phyloP scores from a whole-genome alignment of 2,329 filamentous ascomycete genomes.

The Fusarium nematophilum region DNA sequence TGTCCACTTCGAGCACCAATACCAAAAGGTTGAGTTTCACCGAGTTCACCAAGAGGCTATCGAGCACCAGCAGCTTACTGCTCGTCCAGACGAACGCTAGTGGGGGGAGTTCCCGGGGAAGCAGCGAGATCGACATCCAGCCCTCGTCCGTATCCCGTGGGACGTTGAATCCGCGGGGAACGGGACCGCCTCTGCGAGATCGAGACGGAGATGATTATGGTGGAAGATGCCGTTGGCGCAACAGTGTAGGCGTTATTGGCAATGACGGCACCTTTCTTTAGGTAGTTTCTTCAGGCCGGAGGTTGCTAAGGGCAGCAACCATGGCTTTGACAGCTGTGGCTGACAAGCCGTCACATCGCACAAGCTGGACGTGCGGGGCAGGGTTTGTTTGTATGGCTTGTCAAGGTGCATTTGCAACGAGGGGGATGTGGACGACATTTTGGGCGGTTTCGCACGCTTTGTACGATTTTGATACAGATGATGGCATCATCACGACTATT shows the following conservation, averaged over 20 bases:
- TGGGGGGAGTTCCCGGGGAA: conserved; percentile 59
- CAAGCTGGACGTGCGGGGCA: background rate
- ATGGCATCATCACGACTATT: conserved; percentile 42
- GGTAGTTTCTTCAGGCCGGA: conserved; percentile 42
- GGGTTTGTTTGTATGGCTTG: conserved; percentile 7
- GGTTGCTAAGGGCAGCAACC: background rate
- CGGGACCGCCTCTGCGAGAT: conserved; percentile 50
- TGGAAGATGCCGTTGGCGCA: conserved; percentile 64
- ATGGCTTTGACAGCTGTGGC: too few relatives aligned
- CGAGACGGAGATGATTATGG: conserved; percentile 52
- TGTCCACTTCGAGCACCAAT: conserved; percentile 66
- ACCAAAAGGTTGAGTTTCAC: conserved; percentile 70
- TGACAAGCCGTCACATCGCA: background rate
- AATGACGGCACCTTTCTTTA: conserved; percentile 66
- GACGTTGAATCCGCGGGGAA: conserved; percentile 57
- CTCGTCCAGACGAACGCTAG: conserved; percentile 68
- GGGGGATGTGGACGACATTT: conserved; percentile 4
- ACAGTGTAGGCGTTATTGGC: conserved; percentile 65
- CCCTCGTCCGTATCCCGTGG: conserved; percentile 49
- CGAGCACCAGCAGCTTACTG: conserved; percentile 70
- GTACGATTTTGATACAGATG: conserved; percentile 46
- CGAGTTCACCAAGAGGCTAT: conserved; percentile 70
- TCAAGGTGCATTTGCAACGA: conserved; percentile 6
- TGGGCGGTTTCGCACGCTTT: conserved; percentile 37
- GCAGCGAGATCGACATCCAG: conserved; percentile 58